These are phyloP conservation scores for Thuja plicata DNA, from an alignment of 83 land plant species.

Conservation along the genomic window DNA sequence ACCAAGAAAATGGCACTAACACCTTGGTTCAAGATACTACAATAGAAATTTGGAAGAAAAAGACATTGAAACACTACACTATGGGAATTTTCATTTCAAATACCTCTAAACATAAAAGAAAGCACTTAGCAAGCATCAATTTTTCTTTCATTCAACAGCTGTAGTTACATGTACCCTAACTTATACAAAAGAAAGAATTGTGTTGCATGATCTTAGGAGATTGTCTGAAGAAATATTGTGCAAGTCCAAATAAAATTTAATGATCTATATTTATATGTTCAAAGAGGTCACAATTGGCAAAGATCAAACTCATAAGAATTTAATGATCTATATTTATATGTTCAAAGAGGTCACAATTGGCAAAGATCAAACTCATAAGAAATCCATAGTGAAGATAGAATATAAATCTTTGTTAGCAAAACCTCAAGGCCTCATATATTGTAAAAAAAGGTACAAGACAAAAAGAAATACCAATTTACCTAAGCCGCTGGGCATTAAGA, in stretches of 20 bases:
- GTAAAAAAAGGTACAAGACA: neutral
- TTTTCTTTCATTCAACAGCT: neutral
- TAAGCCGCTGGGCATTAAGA: slow-evolving; percentile 70
- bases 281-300: neutral
- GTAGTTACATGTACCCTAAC: neutral
- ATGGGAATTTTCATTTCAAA: neutral
- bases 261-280: neutral
- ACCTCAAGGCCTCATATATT: neutral
- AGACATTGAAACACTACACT: neutral
- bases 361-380: neutral
- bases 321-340: neutral
- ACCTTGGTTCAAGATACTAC: neutral
- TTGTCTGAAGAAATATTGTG: neutral
- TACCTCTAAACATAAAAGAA: neutral
- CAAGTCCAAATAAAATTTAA: neutral
- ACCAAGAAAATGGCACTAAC: too few species aligned
- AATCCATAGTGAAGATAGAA: neutral
- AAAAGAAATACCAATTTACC: slow-evolving; percentile 24
- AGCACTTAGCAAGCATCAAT: neutral
- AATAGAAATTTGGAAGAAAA: neutral
- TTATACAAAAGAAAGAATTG: neutral
- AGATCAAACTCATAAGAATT: neutral
- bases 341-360: neutral
- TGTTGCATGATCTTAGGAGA: neutral
- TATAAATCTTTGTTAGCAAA: neutral